Percentiles rank a stretch among this genome's conserved stretches.
These are phyloP conservation scores for Singerocomus inundabilis DNA, from an alignment of 1,284 basidiomycete genomes.

Conservation along the genomic window DNA sequence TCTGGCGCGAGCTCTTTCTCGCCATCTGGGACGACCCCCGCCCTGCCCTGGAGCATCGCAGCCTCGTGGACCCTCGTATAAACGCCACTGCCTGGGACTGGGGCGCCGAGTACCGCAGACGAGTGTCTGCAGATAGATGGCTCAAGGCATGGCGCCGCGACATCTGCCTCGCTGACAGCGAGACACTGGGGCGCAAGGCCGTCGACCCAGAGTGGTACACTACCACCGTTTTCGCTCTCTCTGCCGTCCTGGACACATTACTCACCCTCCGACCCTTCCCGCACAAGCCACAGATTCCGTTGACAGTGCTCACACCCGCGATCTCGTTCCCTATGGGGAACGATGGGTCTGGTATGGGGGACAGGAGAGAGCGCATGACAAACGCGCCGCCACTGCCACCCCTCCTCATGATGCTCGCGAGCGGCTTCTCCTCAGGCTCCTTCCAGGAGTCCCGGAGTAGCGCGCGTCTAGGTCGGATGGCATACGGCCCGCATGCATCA, in stretches of 20 bases:
- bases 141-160: constrained; percentile 20
- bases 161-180: constrained; percentile 2
- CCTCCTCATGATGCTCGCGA: constrained; percentile 26
- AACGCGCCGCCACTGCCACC: constrained; percentile 24
- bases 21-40: constrained; percentile 51
- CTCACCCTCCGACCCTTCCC: constrained; percentile 34
- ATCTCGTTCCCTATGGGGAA: constrained; percentile 16
- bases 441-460: constrained; percentile 13
- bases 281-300: constrained; percentile 10
- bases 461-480: constrained; percentile 11
- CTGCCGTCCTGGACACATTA: constrained; percentile 33
- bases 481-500: constrained; percentile 22
- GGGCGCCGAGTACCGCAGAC: constrained; percentile 24
- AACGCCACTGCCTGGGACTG: constrained; percentile 20
- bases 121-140: constrained; percentile 11
- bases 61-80: constrained; percentile 22
- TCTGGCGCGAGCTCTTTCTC: constrained; percentile 55
- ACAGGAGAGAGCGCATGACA: constrained; percentile 17
- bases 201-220: neutral
- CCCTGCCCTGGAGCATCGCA: constrained; percentile 24
- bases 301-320: constrained; percentile 18
- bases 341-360: constrained; percentile 1
- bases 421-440: constrained; percentile 4
- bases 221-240: constrained; percentile 8
- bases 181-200: neutral